Evolutionary conservation across 805 yeast species (phyloP).

Genomic region (Wickerhamomyces alni): DNA sequence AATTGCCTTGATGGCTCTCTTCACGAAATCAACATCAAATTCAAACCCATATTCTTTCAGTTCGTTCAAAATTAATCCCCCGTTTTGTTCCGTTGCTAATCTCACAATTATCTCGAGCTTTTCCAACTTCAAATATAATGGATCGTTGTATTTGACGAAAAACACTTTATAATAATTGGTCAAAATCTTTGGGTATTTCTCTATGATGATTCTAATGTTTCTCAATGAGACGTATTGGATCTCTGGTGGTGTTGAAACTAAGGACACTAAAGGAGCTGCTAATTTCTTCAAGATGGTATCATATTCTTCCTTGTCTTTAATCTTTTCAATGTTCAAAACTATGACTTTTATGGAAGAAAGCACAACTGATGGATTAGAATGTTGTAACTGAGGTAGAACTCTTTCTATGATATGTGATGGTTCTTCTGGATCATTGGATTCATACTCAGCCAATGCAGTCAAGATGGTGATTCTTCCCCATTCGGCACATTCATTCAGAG

Average conservation of each 20-base stretch:
- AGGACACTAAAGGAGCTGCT: constrained; percentile 80
- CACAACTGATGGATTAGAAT: constrained; percentile 94
- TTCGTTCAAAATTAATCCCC: constrained; percentile 57
- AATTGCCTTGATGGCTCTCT: constrained; percentile 57
- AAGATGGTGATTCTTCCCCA: constrained; percentile 96
- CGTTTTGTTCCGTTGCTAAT: constrained; percentile 55
- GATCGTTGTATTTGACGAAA: constrained; percentile 82
- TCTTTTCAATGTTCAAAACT: constrained; percentile 54
- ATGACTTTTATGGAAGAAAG: constrained; percentile 78
- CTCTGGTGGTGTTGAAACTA: constrained; percentile 86
- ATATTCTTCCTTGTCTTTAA: constrained; percentile 32
- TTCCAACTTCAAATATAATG: constrained; percentile 70
- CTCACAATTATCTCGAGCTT: constrained; percentile 72
- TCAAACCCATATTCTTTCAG: constrained; percentile 79
- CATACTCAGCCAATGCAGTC: constrained; percentile 71
- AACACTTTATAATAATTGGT: constrained; percentile 81
- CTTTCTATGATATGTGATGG: constrained; percentile 84
- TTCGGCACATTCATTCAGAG: constrained; percentile 95
- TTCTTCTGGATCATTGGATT: constrained; percentile 50
- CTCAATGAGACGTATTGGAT: constrained; percentile 90
- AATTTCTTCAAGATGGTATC: constrained; percentile 56
- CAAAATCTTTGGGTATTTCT: constrained; percentile 77
- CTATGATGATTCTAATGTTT: constrained; percentile 84
- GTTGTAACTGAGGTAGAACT: constrained; percentile 92
- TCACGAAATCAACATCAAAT: constrained; percentile 73